These are phyloP conservation scores for Cerrena zonata DNA, from an alignment of 1,284 basidiomycete genomes.

Conservation along the genomic window DNA sequence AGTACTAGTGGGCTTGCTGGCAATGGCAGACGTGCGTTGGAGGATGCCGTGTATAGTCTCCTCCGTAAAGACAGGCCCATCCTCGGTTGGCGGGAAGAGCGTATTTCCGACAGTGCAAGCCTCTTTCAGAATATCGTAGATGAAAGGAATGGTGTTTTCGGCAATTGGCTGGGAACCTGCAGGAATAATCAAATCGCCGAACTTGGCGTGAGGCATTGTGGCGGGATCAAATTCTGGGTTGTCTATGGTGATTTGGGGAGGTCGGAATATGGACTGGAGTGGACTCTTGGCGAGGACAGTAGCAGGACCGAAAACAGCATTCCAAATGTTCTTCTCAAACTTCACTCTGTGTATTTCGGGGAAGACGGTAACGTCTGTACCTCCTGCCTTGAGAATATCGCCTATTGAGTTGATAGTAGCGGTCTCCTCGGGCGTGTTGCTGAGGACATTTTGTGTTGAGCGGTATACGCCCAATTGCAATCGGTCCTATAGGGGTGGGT, in stretches of 20 bases:
- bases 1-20: slow-evolving; percentile 37
- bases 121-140: slow-evolving; percentile 43
- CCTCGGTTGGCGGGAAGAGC: slow-evolving; percentile 43
- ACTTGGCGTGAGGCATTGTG: slow-evolving; percentile 29
- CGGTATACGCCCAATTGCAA: slow-evolving; percentile 51
- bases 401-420: slow-evolving; percentile 42
- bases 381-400: slow-evolving; percentile 42
- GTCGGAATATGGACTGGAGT: slow-evolving; percentile 48
- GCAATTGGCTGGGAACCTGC: slow-evolving; percentile 34
- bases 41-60: slow-evolving; percentile 37
- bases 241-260: slow-evolving; percentile 26
- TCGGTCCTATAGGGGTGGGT: slow-evolving; percentile 38
- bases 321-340: slow-evolving; percentile 64
- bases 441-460: slow-evolving; percentile 33
- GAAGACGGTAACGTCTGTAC: slow-evolving; percentile 42
- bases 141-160: slow-evolving; percentile 41
- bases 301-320: slow-evolving; percentile 49
- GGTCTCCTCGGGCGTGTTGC: slow-evolving; percentile 40
- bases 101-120: slow-evolving; percentile 43
- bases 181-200: slow-evolving; percentile 32
- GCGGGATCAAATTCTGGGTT: slow-evolving; percentile 17
- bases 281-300: slow-evolving; percentile 48
- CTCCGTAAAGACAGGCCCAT: slow-evolving; percentile 37
- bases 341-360: slow-evolving; percentile 58
- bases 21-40: slow-evolving; percentile 32